A percentile compares a stretch with the other conserved stretches of the same genome.
These are phyloP conservation scores for Erigeron philadelphicus DNA, from an alignment of 140 eudicot genomes.

Conservation along the genomic window DNA sequence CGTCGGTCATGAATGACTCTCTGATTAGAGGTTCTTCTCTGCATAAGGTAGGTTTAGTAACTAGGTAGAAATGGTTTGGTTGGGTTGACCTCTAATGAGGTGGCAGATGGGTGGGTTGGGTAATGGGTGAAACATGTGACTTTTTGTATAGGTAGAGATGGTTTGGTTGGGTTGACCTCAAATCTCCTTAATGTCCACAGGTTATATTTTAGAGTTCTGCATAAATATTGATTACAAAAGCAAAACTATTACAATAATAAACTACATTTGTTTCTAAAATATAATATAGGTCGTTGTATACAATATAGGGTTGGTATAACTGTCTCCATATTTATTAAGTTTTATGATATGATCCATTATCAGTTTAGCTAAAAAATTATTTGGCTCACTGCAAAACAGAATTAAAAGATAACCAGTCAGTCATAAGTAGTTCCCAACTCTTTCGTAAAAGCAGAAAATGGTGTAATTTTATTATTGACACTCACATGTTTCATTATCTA, in stretches of 20 bases:
- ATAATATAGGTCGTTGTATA: neutral
- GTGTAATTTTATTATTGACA: neutral
- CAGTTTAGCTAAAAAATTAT: neutral
- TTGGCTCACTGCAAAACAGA: neutral
- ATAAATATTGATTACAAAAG: neutral
- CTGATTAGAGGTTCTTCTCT: conserved; percentile 75
- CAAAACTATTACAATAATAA: neutral
- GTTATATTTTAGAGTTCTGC: neutral
- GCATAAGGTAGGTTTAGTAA: conserved; percentile 60
- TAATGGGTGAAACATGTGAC: neutral
- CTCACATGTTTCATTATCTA: conserved; percentile 23
- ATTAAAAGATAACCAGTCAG: neutral
- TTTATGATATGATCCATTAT: neutral
- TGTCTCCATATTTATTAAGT: neutral
- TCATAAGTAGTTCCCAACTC: neutral
- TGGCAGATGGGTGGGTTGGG: conserved; percentile 3
- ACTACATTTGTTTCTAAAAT: neutral
- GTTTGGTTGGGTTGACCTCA: neutral
- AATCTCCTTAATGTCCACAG: neutral
- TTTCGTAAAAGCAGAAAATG: neutral
- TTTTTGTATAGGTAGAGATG: neutral
- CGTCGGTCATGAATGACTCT: conserved; percentile 40
- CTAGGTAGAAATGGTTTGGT: no score
- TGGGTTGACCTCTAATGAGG: no score
- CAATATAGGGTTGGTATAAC: neutral